Base-by-base conservation (phyloP, 192 early-diverging fungal species). In the Mortierella claussenii region DNA sequence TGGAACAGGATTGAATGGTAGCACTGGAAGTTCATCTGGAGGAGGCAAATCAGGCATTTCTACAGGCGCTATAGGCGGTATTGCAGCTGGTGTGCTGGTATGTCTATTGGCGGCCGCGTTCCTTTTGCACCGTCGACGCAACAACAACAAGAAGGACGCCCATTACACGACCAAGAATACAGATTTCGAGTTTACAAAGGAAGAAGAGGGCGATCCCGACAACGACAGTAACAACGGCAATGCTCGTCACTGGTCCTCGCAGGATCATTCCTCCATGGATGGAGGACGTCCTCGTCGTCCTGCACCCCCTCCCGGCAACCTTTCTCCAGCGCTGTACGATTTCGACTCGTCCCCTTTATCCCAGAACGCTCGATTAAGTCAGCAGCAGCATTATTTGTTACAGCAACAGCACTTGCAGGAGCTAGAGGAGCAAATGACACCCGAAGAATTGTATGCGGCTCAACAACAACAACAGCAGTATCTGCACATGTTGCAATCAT, bases 11-110 rank as follows among this genome's bases (percentile, higher is more conserved):
- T n/a, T n/a, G 37, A 13, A 40, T 13, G 13, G 37, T 40, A 40
- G 13, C 37, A 7, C 15, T 17, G 50, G 50, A 5, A 47, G 13
- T 13, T 40, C 37, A 40, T 10, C 37, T 40, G 37, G 13, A 10
- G 37, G 37, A 40, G 13, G 13, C 13, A 40, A 40, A 13, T 10
- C 7, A 10, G 65, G 53, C 0, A 27, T 62, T 7, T 45, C 68
- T 0, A 27, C 59, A 28, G 68, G 32, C 8, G 51, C 27, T 20
- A 70, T 70, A 28, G 68, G 52, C 36, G 68, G 58, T 18, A 62
- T 70, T 42, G 43, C 33, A 40, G 59, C 51, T 13, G 68, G 32
- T 36, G 68, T 31, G 26, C 59, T 48, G 17, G 33, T 60, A 21
- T 12, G 60, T 2, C 18, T 70, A 23, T 21, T 47, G 11, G 51